These are phyloP conservation scores for Cylindrotheca fusiformis DNA, from an alignment of 108 stramenopile species.

Conservation along the genomic window DNA sequence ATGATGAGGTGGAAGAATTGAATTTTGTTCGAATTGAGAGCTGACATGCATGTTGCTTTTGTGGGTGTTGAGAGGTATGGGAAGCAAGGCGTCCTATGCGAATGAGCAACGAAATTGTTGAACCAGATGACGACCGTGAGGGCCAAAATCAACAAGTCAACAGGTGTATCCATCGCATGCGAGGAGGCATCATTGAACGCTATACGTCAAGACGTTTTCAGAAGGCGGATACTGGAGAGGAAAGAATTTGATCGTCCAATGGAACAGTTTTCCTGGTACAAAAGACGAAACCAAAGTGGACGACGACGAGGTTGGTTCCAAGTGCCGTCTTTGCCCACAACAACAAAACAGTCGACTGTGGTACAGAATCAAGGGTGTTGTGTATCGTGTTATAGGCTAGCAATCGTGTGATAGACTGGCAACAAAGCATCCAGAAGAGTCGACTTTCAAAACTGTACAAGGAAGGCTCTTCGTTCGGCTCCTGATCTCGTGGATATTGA, in stretches of 20 bases:
- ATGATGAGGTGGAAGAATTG: too few relatives aligned
- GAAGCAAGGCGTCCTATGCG: conserved; percentile 67
- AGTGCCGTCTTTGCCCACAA: conserved; percentile 48
- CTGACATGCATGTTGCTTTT: too few relatives aligned
- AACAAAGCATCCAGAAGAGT: conserved; percentile 8
- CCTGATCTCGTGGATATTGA: conserved; percentile 55
- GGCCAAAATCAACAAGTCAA: conserved; percentile 16
- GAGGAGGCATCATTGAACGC: conserved; percentile 78
- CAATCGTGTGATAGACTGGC: conserved; percentile 25
- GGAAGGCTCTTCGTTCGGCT: conserved; percentile 41
- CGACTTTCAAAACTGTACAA: conserved; percentile 51
- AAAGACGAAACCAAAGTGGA: conserved; percentile 31
- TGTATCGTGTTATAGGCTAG: conserved; percentile 71
- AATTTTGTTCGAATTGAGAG: too few relatives aligned
- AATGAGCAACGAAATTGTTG: conserved; percentile 71
- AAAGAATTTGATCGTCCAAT: conserved; percentile 85
- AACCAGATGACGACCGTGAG: conserved; percentile 56
- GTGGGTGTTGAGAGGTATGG: conserved; percentile 19
- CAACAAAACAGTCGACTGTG: conserved; percentile 48
- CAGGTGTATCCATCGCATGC: conserved; percentile 72
- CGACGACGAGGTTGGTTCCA: conserved; percentile 43
- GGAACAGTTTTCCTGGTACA: conserved; percentile 63
- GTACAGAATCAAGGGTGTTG: conserved; percentile 44
- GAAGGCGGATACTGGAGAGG: conserved; percentile 78
- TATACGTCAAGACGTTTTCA: conserved; percentile 69